A percentile compares a stretch with the other conserved stretches of the same genome.
Conservation (phyloP, 2,329 filamentous ascomycete genomes). For the Fusarium metavorans region DNA sequence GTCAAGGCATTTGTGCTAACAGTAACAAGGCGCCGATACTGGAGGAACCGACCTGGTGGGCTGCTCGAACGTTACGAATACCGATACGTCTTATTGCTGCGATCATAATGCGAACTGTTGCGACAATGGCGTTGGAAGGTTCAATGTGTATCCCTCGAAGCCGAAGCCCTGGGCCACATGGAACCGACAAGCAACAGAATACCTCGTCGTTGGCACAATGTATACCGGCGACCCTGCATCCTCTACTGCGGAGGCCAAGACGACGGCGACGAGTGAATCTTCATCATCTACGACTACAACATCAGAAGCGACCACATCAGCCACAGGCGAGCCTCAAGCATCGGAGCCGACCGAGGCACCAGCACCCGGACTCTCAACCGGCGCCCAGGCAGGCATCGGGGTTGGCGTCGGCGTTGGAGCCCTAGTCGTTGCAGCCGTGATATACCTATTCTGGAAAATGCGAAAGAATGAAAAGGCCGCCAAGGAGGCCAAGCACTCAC, state of each 20-base stretch:
- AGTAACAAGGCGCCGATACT: slow-evolving; percentile 21
- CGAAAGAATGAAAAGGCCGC: slow-evolving; percentile 14
- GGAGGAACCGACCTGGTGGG: slow-evolving; percentile 44
- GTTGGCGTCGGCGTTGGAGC: slow-evolving; percentile 13
- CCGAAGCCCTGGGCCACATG: slow-evolving; percentile 39
- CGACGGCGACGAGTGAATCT: not conserved
- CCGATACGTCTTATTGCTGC: slow-evolving; percentile 43
- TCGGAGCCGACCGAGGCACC: not conserved
- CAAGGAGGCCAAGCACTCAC: not conserved
- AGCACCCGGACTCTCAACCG: not conserved
- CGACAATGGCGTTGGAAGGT: slow-evolving; percentile 42
- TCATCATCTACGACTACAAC: not conserved
- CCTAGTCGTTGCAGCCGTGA: not conserved
- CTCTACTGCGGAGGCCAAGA: not conserved
- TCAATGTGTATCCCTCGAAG: slow-evolving; percentile 38
- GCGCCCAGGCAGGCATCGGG: slow-evolving; percentile 28
- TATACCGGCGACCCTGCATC: slow-evolving; percentile 7
- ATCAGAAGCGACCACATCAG: not conserved
- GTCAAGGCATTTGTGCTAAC: not conserved
- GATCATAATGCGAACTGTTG: slow-evolving; percentile 40
- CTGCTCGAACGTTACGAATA: slow-evolving; percentile 41
- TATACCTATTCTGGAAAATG: slow-evolving; percentile 30
- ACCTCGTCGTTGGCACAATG: slow-evolving; percentile 32
- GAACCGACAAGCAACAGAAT: slow-evolving; percentile 26
- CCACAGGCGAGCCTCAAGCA: not conserved